Percentiles rank a stretch among this genome's conserved stretches.
These are phyloP conservation scores for Chlorella variabilis DNA, from an alignment of 163 green algal genomes.

Conservation along the genomic window DNA sequence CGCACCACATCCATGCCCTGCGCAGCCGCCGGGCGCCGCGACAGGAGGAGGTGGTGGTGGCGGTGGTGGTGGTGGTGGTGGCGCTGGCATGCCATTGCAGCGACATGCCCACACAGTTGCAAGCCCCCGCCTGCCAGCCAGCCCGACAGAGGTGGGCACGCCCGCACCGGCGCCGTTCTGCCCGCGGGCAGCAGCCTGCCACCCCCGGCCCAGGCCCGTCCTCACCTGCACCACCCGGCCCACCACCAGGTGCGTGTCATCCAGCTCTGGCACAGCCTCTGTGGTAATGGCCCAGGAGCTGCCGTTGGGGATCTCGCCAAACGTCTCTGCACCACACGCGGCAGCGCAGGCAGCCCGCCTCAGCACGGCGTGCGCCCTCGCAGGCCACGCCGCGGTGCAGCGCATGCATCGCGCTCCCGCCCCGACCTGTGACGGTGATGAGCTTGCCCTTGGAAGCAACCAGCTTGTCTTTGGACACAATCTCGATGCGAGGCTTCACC, in stretches of 20 bases:
- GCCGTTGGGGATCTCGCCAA: slow-evolving; percentile 71
- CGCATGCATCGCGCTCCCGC: background rate
- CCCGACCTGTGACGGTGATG: slow-evolving; percentile 49
- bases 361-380: background rate
- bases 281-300: slow-evolving; percentile 77
- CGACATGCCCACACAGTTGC: too few relatives aligned
- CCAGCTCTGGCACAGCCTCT: slow-evolving; percentile 61
- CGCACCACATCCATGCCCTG: slow-evolving; percentile 61
- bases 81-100: too few relatives aligned
- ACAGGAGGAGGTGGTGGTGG: too few relatives aligned
- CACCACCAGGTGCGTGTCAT: slow-evolving; percentile 79
- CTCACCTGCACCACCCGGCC: slow-evolving; percentile 55
- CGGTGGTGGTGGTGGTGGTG: too few relatives aligned
- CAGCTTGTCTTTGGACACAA: slow-evolving; percentile 62
- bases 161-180: too few relatives aligned
- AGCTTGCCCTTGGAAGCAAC: slow-evolving; percentile 70
- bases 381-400: background rate
- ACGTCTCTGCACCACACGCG: slow-evolving; percentile 38
- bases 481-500: slow-evolving; percentile 46
- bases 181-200: too few relatives aligned
- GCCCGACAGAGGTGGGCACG: too few relatives aligned
- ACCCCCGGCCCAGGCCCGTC: background rate
- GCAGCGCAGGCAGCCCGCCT: background rate
- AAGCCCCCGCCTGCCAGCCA: too few relatives aligned
- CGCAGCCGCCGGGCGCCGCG: background rate